Percentiles rank a stretch among this genome's conserved stretches.
Evolutionary conservation across 2,329 filamentous ascomycete genomes (phyloP).

Genomic region (Ceratocystis smalleyi): DNA sequence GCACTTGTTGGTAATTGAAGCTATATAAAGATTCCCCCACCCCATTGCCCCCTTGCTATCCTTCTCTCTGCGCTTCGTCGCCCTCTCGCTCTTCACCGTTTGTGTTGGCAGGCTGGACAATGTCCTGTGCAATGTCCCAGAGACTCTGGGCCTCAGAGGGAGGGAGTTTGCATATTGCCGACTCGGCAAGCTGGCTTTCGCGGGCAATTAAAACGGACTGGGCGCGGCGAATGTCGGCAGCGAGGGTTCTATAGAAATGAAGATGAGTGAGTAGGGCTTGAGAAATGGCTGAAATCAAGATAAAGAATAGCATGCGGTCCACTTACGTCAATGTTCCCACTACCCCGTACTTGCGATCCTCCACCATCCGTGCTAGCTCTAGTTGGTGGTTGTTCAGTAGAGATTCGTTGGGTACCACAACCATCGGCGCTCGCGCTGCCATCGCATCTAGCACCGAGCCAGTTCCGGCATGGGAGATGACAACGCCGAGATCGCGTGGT

Average conservation of each 20-base stretch:
- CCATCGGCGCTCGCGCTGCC: conserved; percentile 55
- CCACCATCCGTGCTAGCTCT: conserved; percentile 66
- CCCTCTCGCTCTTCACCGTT: not conserved
- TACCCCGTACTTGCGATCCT: conserved; percentile 22
- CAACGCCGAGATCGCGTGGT: conserved; percentile 44
- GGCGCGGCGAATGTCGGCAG: conserved; percentile 2
- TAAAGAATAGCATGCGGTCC: not conserved
- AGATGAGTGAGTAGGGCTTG: not conserved
- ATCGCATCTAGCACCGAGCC: conserved; percentile 78
- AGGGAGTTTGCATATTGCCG: not conserved
- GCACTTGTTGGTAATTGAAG: not conserved
- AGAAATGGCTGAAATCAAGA: not conserved
- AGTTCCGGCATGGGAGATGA: conserved; percentile 84
- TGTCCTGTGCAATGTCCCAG: conserved; percentile 3
- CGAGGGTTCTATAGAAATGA: not conserved
- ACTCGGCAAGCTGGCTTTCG: not conserved
- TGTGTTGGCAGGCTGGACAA: not conserved
- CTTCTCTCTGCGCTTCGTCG: not conserved
- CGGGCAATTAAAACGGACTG: not conserved
- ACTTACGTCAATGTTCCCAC: conserved; percentile 11
- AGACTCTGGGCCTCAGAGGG: not conserved
- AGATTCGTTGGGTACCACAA: conserved; percentile 73
- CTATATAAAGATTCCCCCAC: not conserved
- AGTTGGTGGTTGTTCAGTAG: conserved; percentile 84
- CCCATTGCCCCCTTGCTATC: not conserved